Evolutionary conservation across 495 filamentous ascomycete species (phyloP).

Genomic region (Penicillium ucsense): DNA sequence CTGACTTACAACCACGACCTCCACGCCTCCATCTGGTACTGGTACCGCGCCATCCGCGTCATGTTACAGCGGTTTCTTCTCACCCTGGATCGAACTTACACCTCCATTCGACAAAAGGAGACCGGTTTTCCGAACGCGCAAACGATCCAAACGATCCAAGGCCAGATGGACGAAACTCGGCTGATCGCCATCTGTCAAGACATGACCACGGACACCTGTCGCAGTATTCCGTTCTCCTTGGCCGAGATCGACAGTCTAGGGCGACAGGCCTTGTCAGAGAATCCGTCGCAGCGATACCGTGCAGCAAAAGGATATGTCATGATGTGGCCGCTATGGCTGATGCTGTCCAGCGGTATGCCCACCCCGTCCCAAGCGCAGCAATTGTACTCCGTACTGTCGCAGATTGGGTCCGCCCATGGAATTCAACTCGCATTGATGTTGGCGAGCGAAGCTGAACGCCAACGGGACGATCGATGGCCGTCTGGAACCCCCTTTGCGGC

Average conservation of each 20-base stretch:
- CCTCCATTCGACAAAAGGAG: constrained; percentile 5
- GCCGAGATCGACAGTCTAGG: constrained; percentile 30
- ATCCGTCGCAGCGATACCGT: constrained; percentile 14
- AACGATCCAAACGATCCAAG: not conserved
- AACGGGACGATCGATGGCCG: not conserved
- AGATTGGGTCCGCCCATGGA: constrained; percentile 25
- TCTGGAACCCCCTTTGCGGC: not conserved
- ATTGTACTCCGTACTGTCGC: constrained; percentile 18
- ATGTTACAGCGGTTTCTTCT: constrained; percentile 25
- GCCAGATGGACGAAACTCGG: constrained; percentile 4
- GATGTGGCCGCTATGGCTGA: constrained; percentile 38
- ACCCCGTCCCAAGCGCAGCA: constrained; percentile 21
- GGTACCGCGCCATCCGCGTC: constrained; percentile 32
- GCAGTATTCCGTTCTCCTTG: constrained; percentile 32
- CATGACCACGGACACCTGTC: constrained; percentile 31
- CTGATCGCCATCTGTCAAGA: constrained; percentile 20
- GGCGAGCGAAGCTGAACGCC: constrained; percentile 17
- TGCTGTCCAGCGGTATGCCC: constrained; percentile 27
- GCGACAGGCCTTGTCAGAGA: constrained; percentile 10
- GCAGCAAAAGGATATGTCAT: constrained; percentile 27
- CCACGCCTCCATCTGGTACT: constrained; percentile 27
- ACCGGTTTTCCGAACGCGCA: not conserved
- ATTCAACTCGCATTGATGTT: constrained; percentile 31
- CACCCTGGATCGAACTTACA: constrained; percentile 17
- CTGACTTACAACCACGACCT: constrained; percentile 27